These are phyloP conservation scores for Penicillium riverlandense DNA, from an alignment of 495 filamentous ascomycete species.

Conservation along the genomic window DNA sequence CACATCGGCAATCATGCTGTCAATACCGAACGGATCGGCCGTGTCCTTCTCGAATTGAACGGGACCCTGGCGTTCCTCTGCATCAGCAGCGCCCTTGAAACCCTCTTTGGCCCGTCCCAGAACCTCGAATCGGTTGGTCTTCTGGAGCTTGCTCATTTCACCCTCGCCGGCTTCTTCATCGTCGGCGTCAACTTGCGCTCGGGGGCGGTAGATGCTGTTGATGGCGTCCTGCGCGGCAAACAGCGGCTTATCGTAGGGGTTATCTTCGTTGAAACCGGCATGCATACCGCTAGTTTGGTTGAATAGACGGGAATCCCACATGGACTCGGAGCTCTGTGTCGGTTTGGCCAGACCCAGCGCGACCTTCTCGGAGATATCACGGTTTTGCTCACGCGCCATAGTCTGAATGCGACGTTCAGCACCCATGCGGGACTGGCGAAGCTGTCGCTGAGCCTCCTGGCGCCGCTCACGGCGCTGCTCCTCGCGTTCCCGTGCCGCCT, in stretches of 20 bases:
- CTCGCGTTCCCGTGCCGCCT: slow-evolving; percentile 65
- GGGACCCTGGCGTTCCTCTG: slow-evolving; percentile 82
- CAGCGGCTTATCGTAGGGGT: slow-evolving; percentile 93
- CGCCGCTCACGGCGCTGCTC: slow-evolving; percentile 69
- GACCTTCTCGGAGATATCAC: slow-evolving; percentile 97
- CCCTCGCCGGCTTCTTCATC: slow-evolving; percentile 74
- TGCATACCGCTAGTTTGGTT: slow-evolving; percentile 89
- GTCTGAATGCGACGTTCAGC: slow-evolving; percentile 82
- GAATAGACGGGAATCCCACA: slow-evolving; percentile 96
- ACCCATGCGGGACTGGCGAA: slow-evolving; percentile 93
- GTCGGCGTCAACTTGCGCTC: slow-evolving; percentile 57
- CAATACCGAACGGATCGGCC: slow-evolving; percentile 84
- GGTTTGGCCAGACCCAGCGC: slow-evolving; percentile 93
- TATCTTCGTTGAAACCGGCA: slow-evolving; percentile 92
- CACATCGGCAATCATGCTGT: slow-evolving; percentile 84
- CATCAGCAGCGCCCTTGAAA: slow-evolving; percentile 82
- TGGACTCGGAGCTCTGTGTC: slow-evolving; percentile 77
- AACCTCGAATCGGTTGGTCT: slow-evolving; percentile 75
- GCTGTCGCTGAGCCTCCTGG: slow-evolving; percentile 77
- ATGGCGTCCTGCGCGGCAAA: slow-evolving; percentile 97
- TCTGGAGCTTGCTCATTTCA: slow-evolving; percentile 82
- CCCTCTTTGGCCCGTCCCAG: slow-evolving; percentile 78
- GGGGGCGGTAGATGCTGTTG: slow-evolving; percentile 86
- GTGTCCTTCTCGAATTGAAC: slow-evolving; percentile 98
- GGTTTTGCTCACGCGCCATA: slow-evolving; percentile 89